Evolutionary conservation across 192 early-diverging fungal genomes (phyloP), one percentile per base, ranked within the genome.

Genomic region (Endogone sp.): DNA sequence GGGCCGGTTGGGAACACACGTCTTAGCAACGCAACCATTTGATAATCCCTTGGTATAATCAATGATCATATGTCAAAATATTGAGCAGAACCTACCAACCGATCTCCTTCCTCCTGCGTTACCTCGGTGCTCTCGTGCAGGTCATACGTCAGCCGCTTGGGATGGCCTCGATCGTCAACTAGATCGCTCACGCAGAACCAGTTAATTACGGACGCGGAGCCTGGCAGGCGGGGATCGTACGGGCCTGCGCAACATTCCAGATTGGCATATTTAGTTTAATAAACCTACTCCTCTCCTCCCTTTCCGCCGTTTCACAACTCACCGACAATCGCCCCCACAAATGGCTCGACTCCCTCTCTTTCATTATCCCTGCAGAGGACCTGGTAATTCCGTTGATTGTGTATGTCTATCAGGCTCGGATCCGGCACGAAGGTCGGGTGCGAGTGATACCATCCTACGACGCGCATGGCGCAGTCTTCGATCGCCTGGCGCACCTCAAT

Each of bases 381-480:
- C 75, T 97, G 95, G 60, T 97, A 94, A 16, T 88, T 90, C 4
- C 84, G 84, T 75, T 97, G 95, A 71, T 95, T 97, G 66, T 93
- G 86, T 69, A 96, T 84, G 73, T 97, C 95, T 27, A 95, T 88
- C n/a, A 90, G 76, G 30, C 90, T 92, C 28, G 95, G 95, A 58
- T 94, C 90, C 4, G 95, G 94, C 3, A 83, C 76, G 81, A 95
- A 95, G 1, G 90, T 91, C 4, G 95, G 95, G 73, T 97, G 95
- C 24, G 91, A 93, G 77, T 97, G 95, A 77, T 97, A 97, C 95
- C 95, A 97, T 54, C 95, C 95, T 3, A 97, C 91, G 9, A 97
- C 90, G 29, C 80, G 73, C 84, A 97, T 79, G 9, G 90, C 85
- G 4, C 80, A 73, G 22, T 87, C 84, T 29, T 85, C 84, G 75